phyloP scores from a whole-genome alignment of 1,284 basidiomycete species.

The Puccinia coronata region DNA sequence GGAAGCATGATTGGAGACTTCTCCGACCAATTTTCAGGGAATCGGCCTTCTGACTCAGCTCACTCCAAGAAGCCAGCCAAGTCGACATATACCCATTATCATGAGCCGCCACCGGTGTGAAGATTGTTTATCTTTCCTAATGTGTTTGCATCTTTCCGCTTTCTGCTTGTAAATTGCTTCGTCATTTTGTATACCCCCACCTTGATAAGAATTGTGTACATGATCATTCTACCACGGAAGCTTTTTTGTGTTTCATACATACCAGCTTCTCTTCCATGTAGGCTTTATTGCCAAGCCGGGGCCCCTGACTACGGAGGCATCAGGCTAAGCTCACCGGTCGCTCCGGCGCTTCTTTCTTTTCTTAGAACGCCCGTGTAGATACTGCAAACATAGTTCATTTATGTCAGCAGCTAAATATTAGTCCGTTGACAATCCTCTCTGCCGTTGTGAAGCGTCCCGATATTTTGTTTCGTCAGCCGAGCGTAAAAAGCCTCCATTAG shows the following conservation, averaged over 20 bases:
- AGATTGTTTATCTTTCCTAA: neutral
- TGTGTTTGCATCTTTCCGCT: neutral
- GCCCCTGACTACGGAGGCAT: neutral
- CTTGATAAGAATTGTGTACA: neutral
- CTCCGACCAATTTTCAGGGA: neutral
- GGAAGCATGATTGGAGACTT: neutral
- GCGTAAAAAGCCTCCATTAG: conserved; percentile 18
- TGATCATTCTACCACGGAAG: neutral
- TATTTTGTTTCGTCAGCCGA: neutral
- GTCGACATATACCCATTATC: neutral
- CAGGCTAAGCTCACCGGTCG: neutral
- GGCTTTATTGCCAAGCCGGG: neutral
- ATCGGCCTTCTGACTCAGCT: neutral
- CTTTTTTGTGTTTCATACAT: neutral
- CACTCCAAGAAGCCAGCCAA: neutral
- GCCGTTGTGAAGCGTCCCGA: neutral
- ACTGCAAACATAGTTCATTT: conserved; percentile 4
- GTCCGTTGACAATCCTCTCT: neutral
- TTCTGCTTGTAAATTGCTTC: neutral
- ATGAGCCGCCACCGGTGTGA: neutral
- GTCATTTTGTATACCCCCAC: neutral
- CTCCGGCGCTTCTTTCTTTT: neutral
- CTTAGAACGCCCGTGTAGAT: neutral
- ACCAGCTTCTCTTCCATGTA: neutral
- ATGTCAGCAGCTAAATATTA: neutral